Evolutionary conservation across 1,139 yeast species (phyloP), one percentile per base, ranked within the genome.

Genomic region (Saccharomyces pastorianus): DNA sequence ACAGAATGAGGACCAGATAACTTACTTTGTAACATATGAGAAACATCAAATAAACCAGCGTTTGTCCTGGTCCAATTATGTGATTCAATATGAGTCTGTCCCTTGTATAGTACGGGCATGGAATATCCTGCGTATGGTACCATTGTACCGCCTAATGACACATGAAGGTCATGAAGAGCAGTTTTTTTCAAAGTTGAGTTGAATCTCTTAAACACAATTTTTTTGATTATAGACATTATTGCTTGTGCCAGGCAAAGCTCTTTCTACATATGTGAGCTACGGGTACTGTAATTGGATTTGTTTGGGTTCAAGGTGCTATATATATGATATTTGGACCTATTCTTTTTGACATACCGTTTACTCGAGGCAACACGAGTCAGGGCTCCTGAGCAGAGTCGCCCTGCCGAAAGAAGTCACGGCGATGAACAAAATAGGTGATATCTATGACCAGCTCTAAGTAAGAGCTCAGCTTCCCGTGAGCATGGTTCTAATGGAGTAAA

Each of bases 41-140:
- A 88, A 49, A 93, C 99, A 70, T 93, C 99, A 65, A 93, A 93
- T 55, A 93, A 74, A 5, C 99, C 99, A 50, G 91, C 93, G 59
- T 87, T 81, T 34, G 76, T 68, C 69, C 99, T 82, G 0, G 93
- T 95, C 97, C 98, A 93, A 59, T 85, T 80, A 73, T 93, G 99
- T 1, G 97, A 90, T 58, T 90, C 96, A 50, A 89, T 83, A 70
- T 91, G 98, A 3, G 89, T 73, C 71, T 88, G 96, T 23, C 78
- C 83, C 61, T 82, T 79, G 75, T 91, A 93, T 50, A 89, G 73
- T 11, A 93, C 91, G 1, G 99, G 99, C 98, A 93, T 91, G 52
- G 85, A 82, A 67, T 81, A 93, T 17, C 97, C 97, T 28, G 98
- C 98, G 72, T 88, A 93, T 47, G 93, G 95, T 3, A 90, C 98